Percentiles rank a stretch among this genome's conserved stretches.
These are phyloP conservation scores for Clarireedia paspali DNA, from an alignment of 2,329 filamentous ascomycete species.

Conservation along the genomic window DNA sequence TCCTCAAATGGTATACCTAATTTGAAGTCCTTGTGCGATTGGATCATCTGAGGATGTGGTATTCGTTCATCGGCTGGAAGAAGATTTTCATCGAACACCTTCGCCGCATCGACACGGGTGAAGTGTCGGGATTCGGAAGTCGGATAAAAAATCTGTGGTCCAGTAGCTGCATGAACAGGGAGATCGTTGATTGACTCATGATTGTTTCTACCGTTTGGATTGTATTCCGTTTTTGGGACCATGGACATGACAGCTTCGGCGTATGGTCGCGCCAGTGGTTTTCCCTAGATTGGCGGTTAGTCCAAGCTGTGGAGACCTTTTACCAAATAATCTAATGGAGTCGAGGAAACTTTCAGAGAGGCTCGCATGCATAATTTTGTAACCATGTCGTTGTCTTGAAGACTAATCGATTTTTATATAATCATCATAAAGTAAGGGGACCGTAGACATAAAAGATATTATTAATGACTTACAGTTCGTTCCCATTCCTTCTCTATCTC, in stretches of 20 bases:
- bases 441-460: constrained; percentile 16
- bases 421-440: constrained; percentile 50
- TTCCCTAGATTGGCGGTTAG: constrained; percentile 48
- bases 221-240: constrained; percentile 66
- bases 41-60: constrained; percentile 54
- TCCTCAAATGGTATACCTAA: constrained; percentile 31
- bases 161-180: constrained; percentile 52
- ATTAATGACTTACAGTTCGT: constrained; percentile 47
- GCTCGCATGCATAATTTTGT: constrained; percentile 67
- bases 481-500: constrained; percentile 61
- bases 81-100: constrained; percentile 53
- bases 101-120: constrained; percentile 57
- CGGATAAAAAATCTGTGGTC: constrained; percentile 58
- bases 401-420: constrained; percentile 91
- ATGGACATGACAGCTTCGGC: constrained; percentile 67
- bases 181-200: constrained; percentile 60
- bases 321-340: constrained; percentile 4
- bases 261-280: constrained; percentile 70
- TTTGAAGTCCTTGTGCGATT: constrained; percentile 42
- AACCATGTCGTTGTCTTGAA: constrained; percentile 96
- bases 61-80: constrained; percentile 54
- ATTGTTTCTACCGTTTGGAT: constrained; percentile 39
- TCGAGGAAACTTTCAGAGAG: constrained; percentile 53
- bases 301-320: constrained; percentile 11
- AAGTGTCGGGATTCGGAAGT: constrained; percentile 56